Percentiles rank a stretch among this genome's conserved stretches.
Conservation (phyloP, 129 eudicot species). For the Escallonia rubra region DNA sequence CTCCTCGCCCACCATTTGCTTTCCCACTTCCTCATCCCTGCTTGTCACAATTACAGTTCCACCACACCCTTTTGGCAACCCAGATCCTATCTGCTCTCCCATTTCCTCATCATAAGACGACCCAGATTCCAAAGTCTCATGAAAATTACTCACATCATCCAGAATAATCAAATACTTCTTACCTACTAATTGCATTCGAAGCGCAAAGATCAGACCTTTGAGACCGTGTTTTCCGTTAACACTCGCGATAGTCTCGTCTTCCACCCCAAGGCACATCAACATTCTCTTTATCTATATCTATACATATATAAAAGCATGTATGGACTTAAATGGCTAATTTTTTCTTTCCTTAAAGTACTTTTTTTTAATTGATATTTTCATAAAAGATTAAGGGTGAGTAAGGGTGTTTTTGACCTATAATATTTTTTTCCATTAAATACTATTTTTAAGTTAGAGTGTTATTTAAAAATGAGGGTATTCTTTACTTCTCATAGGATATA, state of each 20-base stretch:
- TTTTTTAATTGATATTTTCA: too few relatives aligned
- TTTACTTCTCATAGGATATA: too few relatives aligned
- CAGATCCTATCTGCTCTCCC: constrained; percentile 26
- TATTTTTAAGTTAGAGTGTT: too few relatives aligned
- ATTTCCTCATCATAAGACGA: not conserved
- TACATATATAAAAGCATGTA: too few relatives aligned
- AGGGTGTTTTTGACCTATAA: too few relatives aligned
- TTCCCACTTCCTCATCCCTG: constrained; percentile 16
- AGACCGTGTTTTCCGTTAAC: not conserved
- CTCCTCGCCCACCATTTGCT: constrained; percentile 37
- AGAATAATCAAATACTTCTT: constrained; percentile 35
- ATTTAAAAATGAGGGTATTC: too few relatives aligned
- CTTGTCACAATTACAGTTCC: constrained; percentile 36
- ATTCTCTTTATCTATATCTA: too few relatives aligned
- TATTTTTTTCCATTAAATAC: too few relatives aligned
- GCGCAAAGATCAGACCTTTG: constrained; percentile 18
- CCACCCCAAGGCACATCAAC: constrained; percentile 29
- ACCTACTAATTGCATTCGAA: constrained; percentile 27
- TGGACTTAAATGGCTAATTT: too few relatives aligned
- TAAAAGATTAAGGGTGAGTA: too few relatives aligned
- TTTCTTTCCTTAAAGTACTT: too few relatives aligned
- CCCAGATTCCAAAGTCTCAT: constrained; percentile 11
- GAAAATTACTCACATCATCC: constrained; percentile 29
- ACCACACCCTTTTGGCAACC: constrained; percentile 42
- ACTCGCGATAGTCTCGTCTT: constrained; percentile 25